phyloP scores from a whole-genome alignment of 2,329 filamentous ascomycete species.

The Zasmidium citrigriseum region DNA sequence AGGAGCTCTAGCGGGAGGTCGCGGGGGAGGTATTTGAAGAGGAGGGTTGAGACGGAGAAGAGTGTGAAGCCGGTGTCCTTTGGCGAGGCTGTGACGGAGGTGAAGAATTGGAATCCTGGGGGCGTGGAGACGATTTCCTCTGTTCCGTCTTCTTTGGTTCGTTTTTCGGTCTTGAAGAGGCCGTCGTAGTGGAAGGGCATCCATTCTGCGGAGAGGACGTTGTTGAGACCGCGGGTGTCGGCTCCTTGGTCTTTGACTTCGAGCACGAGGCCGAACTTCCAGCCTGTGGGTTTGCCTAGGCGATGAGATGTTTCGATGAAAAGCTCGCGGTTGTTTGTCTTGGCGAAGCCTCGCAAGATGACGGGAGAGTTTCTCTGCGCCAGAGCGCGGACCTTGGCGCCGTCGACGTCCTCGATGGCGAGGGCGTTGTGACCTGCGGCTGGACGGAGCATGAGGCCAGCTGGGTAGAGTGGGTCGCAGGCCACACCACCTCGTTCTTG shows the following conservation, averaged over 20 bases:
- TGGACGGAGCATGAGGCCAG: constrained; percentile 11
- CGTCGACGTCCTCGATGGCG: constrained; percentile 9
- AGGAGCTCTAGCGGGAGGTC: constrained; percentile 1
- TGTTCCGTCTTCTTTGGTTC: constrained; percentile 1
- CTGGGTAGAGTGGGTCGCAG: constrained; percentile 15
- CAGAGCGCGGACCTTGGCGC: constrained; percentile 12
- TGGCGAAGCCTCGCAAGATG: constrained; percentile 12
- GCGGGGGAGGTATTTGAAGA: constrained; percentile 7
- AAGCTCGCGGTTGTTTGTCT: constrained; percentile 13
- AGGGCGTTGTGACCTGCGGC: constrained; percentile 7
- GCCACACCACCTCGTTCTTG: constrained; percentile 8
- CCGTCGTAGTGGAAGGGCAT: constrained; percentile 20
- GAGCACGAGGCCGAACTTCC: constrained; percentile 16
- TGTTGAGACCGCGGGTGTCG: constrained; percentile 13
- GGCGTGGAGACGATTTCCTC: constrained; percentile 14
- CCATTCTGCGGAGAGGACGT: constrained; percentile 14
- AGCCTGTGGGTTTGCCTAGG: constrained; percentile 9
- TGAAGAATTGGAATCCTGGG: constrained; percentile 17
- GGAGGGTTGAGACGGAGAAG: constrained; percentile 8
- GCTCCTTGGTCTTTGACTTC: constrained; percentile 17
- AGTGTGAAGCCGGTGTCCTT: constrained; percentile 14
- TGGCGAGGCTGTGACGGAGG: constrained; percentile 8
- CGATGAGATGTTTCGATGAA: constrained; percentile 9
- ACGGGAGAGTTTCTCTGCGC: constrained; percentile 15
- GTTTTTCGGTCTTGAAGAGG: constrained; percentile 16